These are phyloP conservation scores for Spathaspora passalidarum DNA, from an alignment of 805 yeast genomes.

Conservation along the genomic window DNA sequence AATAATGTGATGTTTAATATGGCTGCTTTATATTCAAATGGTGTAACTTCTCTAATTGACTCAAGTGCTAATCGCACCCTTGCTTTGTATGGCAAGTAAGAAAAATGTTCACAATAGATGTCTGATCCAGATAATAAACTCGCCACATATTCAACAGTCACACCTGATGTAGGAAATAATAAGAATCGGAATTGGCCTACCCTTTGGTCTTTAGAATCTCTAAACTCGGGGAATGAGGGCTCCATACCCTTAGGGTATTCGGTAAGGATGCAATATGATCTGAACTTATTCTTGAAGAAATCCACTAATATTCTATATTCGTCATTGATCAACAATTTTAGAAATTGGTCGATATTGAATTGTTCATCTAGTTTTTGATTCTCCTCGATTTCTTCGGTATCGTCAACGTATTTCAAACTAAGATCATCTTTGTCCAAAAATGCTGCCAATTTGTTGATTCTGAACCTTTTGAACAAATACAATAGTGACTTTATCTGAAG, in stretches of 20 bases:
- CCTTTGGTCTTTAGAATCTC: slow-evolving; percentile 22
- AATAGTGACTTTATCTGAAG: slow-evolving; percentile 57
- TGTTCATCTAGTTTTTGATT: slow-evolving; percentile 47
- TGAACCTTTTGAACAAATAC: slow-evolving; percentile 55
- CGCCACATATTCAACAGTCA: slow-evolving; percentile 17
- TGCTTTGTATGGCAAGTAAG: slow-evolving; percentile 32
- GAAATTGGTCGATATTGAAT: slow-evolving; percentile 50
- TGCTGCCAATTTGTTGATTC: slow-evolving; percentile 40
- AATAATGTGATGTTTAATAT: slow-evolving; percentile 21
- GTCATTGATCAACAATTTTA: slow-evolving; percentile 42
- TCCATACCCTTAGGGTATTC: slow-evolving; percentile 36
- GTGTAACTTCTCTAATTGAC: slow-evolving; percentile 13
- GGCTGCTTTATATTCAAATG: not conserved
- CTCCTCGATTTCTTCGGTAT: not conserved
- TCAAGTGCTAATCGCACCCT: slow-evolving; percentile 39
- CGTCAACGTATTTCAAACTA: slow-evolving; percentile 15
- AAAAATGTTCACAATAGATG: slow-evolving; percentile 55
- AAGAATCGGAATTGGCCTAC: slow-evolving; percentile 19
- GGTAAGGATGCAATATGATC: slow-evolving; percentile 56
- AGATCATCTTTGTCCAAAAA: slow-evolving; percentile 28
- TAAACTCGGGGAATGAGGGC: slow-evolving; percentile 16
- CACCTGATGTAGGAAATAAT: slow-evolving; percentile 16
- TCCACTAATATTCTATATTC: slow-evolving; percentile 66
- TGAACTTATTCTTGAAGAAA: slow-evolving; percentile 62
- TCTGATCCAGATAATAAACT: slow-evolving; percentile 41